These are phyloP conservation scores for Penicillium paneum DNA, from an alignment of 2,329 filamentous ascomycete species.

Conservation along the genomic window DNA sequence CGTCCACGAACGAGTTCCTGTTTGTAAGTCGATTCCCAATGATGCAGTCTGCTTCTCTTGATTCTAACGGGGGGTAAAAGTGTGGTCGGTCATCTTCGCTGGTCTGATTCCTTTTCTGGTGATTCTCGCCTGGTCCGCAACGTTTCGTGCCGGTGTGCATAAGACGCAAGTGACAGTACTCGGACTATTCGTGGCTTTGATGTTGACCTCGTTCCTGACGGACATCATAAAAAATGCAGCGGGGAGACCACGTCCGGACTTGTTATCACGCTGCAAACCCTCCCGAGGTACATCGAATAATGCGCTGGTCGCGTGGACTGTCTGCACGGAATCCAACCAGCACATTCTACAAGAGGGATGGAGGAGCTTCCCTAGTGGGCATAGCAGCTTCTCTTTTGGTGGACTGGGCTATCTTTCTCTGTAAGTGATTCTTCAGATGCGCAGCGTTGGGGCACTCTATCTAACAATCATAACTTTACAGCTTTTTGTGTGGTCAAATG, in stretches of 20 bases:
- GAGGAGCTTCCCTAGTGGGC: constrained; percentile 63
- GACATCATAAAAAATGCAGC: constrained; percentile 89
- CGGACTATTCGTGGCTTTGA: constrained; percentile 71
- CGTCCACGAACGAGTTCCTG: constrained; percentile 74
- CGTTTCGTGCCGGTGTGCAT: constrained; percentile 63
- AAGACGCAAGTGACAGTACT: constrained; percentile 84
- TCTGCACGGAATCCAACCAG: constrained; percentile 50
- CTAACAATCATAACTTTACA: constrained; percentile 15
- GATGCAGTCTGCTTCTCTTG: background rate
- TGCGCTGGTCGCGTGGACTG: constrained; percentile 49
- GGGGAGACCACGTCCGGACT: constrained; percentile 77
- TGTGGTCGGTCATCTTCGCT: constrained; percentile 76
- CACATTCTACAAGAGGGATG: constrained; percentile 62
- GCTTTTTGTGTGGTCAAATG: constrained; percentile 53
- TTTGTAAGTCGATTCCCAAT: constrained; percentile 53
- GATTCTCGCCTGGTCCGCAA: constrained; percentile 63
- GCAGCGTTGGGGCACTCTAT: background rate
- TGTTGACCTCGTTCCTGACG: constrained; percentile 78
- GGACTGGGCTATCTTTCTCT: constrained; percentile 59
- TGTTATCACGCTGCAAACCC: constrained; percentile 84
- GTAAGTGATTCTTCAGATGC: constrained; percentile 26
- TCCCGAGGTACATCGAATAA: constrained; percentile 54
- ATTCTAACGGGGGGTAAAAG: constrained; percentile 12
- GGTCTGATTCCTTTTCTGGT: constrained; percentile 66
- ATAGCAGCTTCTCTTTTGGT: constrained; percentile 60